Percentiles rank a stretch among this genome's conserved stretches.
phyloP scores from a whole-genome alignment of 1,284 basidiomycete genomes.

The Agaricales sp. region DNA sequence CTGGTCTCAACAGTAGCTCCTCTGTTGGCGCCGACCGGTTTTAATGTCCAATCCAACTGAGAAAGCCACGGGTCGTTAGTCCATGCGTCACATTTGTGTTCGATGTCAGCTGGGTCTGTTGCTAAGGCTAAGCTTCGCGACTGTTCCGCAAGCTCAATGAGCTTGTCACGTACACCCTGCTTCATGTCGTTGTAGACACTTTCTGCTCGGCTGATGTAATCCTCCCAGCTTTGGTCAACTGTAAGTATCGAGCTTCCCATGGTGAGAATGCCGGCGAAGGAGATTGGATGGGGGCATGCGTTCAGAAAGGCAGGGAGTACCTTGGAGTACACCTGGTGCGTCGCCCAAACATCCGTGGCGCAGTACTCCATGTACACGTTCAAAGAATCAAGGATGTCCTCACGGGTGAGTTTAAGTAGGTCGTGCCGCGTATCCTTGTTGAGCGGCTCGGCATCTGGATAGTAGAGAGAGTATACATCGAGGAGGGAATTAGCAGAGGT shows the following conservation, averaged over 20 bases:
- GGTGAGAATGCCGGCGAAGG: constrained; percentile 83
- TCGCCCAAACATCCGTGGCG: constrained; percentile 76
- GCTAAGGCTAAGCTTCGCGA: constrained; percentile 25
- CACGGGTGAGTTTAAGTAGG: constrained; percentile 58
- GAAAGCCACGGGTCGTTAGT: constrained; percentile 78
- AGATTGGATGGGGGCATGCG: constrained; percentile 88
- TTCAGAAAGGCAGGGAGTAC: constrained; percentile 81
- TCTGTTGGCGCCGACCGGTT: constrained; percentile 65
- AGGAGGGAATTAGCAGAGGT: constrained; percentile 89
- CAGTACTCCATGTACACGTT: constrained; percentile 84
- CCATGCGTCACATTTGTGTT: constrained; percentile 38
- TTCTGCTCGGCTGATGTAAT: constrained; percentile 76
- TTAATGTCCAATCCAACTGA: constrained; percentile 95
- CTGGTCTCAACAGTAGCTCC: constrained; percentile 30
- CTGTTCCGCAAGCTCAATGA: constrained; percentile 60
- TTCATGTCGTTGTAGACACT: constrained; percentile 70
- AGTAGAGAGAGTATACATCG: constrained; percentile 89
- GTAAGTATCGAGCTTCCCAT: constrained; percentile 93
- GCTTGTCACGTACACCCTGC: constrained; percentile 57
- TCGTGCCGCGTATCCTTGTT: constrained; percentile 78
- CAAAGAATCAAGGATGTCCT: constrained; percentile 60
- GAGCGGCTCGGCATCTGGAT: constrained; percentile 53
- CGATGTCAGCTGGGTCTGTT: constrained; percentile 23
- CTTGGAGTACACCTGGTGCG: constrained; percentile 73
- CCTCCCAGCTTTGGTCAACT: constrained; percentile 84